phyloP scores from a whole-genome alignment of 2,329 filamentous ascomycete species.

The Xylariaceae sp. region DNA sequence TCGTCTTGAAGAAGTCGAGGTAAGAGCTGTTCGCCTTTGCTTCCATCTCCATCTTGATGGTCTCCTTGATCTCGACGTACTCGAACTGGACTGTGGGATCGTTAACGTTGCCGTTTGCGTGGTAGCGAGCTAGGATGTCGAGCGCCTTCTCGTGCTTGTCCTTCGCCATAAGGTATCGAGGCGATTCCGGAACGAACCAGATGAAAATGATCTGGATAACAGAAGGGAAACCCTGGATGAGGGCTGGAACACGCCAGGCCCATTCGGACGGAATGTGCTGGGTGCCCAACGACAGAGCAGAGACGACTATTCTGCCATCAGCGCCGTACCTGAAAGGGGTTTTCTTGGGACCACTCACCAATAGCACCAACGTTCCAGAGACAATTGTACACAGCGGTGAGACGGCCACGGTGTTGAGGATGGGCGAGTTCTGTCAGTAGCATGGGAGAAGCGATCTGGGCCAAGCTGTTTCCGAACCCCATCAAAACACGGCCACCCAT shows the following conservation, averaged over 20 bases:
- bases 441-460: constrained; percentile 50
- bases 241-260: constrained; percentile 48
- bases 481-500: constrained; percentile 55
- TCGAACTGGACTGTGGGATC: constrained; percentile 56
- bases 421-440: constrained; percentile 51
- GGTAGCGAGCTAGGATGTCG: constrained; percentile 50
- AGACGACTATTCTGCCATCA: constrained; percentile 36
- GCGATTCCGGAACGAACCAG: constrained; percentile 38
- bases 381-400: constrained; percentile 53
- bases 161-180: constrained; percentile 47
- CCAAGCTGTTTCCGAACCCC: constrained; percentile 52
- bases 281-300: constrained; percentile 48
- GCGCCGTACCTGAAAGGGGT: not conserved
- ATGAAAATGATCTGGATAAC: constrained; percentile 48
- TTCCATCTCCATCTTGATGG: constrained; percentile 49
- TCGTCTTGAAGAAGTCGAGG: constrained; percentile 50
- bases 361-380: constrained; percentile 45
- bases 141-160: constrained; percentile 53
- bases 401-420: constrained; percentile 50
- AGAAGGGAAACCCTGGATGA: constrained; percentile 46
- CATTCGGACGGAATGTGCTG: constrained; percentile 44
- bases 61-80: constrained; percentile 57
- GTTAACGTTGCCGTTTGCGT: constrained; percentile 50
- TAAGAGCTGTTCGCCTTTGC: constrained; percentile 47
- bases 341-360: constrained; percentile 21